Base-by-base conservation (phyloP, 2,329 filamentous ascomycete species). In the Leptoxyphium fumago region DNA sequence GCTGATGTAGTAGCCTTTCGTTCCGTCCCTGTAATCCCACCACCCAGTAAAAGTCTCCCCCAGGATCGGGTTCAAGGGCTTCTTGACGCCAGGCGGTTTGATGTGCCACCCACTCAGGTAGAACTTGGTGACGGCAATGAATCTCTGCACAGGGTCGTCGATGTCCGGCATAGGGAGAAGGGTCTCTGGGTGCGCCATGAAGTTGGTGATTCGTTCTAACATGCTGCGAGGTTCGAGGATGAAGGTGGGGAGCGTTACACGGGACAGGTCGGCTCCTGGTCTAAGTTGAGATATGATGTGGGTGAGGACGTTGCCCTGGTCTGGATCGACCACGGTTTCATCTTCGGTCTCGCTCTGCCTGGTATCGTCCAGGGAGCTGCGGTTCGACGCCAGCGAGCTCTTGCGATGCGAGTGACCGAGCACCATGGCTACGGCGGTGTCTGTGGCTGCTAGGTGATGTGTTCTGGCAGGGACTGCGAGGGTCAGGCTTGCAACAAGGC, bases 51-150 rank as follows among this genome's bases (percentile, higher is more conserved):
- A 96, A 39, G 83, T 82, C 66, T 98, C 91, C 59, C 91, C 91
- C 15, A 98, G 77, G 48, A 98, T 89, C 1, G 91, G 91, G 62
- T 98, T 98, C 50, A 98, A 70, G 38, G 91, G 91, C 62, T 98
- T 98, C 72, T 98, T 98, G 55, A 98, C 91, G 49, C 91, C 91
- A 55, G 87, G 84, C 59, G 91, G 91, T 65, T 89, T 91, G 61
- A 98, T 95, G 64, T 98, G 91, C 91, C 91, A 98, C 57, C 91
- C 91, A 64, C 87, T 94, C 39, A 98, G 72, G 64, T 98, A 98
- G 64, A 98, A 98, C 66, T 93, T 95, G 60, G 95, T 85, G 41
- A 98, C 91, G 11, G 87, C 84, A 28, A 96, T 79, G 60, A 98
- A 98, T 61, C 91, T 78, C 58, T 89, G 72, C 45, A 86, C 70